A percentile compares a stretch with the other conserved stretches of the same genome.
These are phyloP conservation scores for Rhizopogon sp. DNA, from an alignment of 768 basidiomycete genomes.

Conservation along the genomic window DNA sequence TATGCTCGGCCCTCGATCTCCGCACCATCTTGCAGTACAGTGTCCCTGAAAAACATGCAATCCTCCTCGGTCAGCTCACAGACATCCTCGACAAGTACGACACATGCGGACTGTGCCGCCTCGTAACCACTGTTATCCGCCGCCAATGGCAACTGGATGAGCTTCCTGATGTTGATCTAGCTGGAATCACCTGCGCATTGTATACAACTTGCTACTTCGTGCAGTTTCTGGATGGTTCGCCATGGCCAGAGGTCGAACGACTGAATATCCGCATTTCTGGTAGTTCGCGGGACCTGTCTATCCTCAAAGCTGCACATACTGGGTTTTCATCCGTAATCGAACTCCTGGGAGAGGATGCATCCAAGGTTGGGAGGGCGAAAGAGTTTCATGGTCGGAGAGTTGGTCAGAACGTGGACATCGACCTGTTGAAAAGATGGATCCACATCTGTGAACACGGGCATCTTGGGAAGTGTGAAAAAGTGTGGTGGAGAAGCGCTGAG, in stretches of 20 bases:
- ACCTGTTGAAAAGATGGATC: slow-evolving; percentile 13
- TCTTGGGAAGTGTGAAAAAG: slow-evolving; percentile 8
- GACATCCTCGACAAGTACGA: slow-evolving; percentile 5
- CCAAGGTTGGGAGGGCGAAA: not conserved
- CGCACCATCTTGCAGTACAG: not conserved
- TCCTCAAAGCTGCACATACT: too few species aligned
- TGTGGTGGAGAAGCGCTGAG: not conserved
- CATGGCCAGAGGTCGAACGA: too few species aligned
- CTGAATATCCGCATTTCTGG: too few species aligned
- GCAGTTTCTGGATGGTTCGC: too few species aligned
- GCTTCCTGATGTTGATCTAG: slow-evolving; percentile 8
- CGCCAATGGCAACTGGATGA: slow-evolving; percentile 13
- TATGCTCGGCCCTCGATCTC: not conserved
- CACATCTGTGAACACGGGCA: slow-evolving; percentile 12
- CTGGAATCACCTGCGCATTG: not conserved
- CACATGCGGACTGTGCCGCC: not conserved
- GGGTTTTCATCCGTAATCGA: slow-evolving; percentile 11
- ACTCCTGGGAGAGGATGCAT: slow-evolving; percentile 14
- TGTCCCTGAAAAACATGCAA: not conserved
- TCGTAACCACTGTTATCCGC: slow-evolving; percentile 7
- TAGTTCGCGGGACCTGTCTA: too few species aligned
- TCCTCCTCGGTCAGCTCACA: slow-evolving; percentile 6
- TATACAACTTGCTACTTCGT: too few species aligned
- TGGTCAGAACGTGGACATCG: slow-evolving; percentile 3
- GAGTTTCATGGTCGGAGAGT: slow-evolving; percentile 16